Conservation (phyloP, 1,284 basidiomycete genomes). For the Ustilago trichophora region DNA sequence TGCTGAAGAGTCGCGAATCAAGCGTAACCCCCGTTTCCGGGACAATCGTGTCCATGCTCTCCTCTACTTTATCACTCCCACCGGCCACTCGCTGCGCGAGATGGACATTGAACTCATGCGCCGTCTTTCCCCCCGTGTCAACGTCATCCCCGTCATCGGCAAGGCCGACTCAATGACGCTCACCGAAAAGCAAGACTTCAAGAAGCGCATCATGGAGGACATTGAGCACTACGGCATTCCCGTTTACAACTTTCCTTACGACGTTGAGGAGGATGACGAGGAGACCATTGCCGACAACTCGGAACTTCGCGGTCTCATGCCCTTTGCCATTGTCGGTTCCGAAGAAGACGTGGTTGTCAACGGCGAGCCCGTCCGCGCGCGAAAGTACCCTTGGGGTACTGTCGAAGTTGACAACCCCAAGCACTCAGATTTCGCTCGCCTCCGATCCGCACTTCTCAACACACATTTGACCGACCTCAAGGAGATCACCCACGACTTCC, state of each 20-base stretch:
- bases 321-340: slow-evolving; percentile 96
- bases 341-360: slow-evolving; percentile 95
- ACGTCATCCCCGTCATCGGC: slow-evolving; percentile 98
- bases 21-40: slow-evolving; percentile 98
- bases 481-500: slow-evolving; percentile 89
- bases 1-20: slow-evolving; percentile 98
- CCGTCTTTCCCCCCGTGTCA: slow-evolving; percentile 72
- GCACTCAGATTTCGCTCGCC: slow-evolving; percentile 94
- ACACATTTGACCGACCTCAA: slow-evolving; percentile 92
- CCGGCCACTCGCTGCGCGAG: slow-evolving; percentile 87
- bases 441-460: slow-evolving; percentile 89
- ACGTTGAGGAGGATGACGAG: slow-evolving; percentile 97
- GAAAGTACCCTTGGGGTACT: slow-evolving; percentile 96
- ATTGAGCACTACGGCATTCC: slow-evolving; percentile 98
- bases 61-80: slow-evolving; percentile 97
- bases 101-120: slow-evolving; percentile 84
- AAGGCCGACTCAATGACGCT: slow-evolving; percentile 92
- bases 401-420: slow-evolving; percentile 98
- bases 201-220: slow-evolving; percentile 98
- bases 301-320: slow-evolving; percentile 68
- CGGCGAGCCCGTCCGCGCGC: slow-evolving; percentile 87
- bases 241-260: slow-evolving; percentile 99
- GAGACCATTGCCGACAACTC: slow-evolving; percentile 96
- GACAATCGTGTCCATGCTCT: slow-evolving; percentile 90
- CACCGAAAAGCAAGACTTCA: slow-evolving; percentile 77